Base-by-base conservation (phyloP, 1,284 basidiomycete species). In the Moesziomyces aphidis region DNA sequence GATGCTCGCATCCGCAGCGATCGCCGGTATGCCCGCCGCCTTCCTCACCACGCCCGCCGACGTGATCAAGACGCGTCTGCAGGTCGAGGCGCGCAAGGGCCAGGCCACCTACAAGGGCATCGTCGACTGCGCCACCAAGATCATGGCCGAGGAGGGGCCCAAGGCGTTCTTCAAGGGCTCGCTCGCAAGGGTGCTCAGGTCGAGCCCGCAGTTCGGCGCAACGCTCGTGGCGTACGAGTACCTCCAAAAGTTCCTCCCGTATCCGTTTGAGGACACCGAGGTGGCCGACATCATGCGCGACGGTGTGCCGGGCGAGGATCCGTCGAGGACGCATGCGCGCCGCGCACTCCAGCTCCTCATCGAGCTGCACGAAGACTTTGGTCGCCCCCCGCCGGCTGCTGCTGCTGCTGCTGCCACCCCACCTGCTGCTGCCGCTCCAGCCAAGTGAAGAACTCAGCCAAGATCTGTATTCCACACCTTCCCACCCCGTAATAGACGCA, bases 31-130 rank as follows among this genome's bases (percentile, higher is more conserved):
- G 94, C 95, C 96, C 52, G 95, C 94, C 48, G 93, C 83, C 21
- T 85, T 84, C 75, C 69, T 85, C 9, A 86, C 86, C 42, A 86
- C 78, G 34, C 86, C 84, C 0, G 83, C 85, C 90, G 96, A 99
- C 86, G 97, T 99, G 65, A 93, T 98, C 85, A 99, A 99, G 89
- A 99, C 96, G n/a, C 91, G 96, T 61, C 87, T 99, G 73, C 97
- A 99, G 85, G 91, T 94, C n/a, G 97, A 99, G 86, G 92, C 94
- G 39, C 89, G 92, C 71, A 92, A 93, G 78, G 97, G 96, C 19
- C 91, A 99, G 85, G 93, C 94, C 5, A 88, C 91, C 67, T 99
- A 99, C 88, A 94, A 93, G 85, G 96, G 97, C 51, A 87, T 97
- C 50, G 85, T 87, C 17, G 95, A 99, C 86, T 95, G 94, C 26